phyloP scores from a whole-genome alignment of 1,284 basidiomycete species.

The Ustilago esculenta region DNA sequence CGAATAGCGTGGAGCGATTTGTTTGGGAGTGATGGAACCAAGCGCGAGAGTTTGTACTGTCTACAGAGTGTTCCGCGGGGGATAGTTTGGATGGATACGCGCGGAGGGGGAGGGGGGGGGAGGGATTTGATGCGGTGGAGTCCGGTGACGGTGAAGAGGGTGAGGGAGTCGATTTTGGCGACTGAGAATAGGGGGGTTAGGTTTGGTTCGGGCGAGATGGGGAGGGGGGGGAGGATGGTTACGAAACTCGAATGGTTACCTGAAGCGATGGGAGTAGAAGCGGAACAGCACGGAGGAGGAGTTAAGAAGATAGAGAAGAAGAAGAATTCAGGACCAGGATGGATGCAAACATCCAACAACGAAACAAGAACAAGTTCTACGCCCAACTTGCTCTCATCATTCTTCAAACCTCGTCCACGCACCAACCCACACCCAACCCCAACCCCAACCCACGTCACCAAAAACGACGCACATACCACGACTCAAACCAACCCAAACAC shows the following conservation, averaged over 20 bases:
- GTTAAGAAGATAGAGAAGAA: too few relatives aligned
- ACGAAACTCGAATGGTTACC: slow-evolving; percentile 37
- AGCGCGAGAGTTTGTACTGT: slow-evolving; percentile 29
- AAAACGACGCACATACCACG: too few relatives aligned
- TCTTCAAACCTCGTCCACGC: slow-evolving; percentile 44
- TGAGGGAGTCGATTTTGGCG: slow-evolving; percentile 14
- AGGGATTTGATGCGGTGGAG: slow-evolving; percentile 13
- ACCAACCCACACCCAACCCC: too few relatives aligned
- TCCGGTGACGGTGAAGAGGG: slow-evolving; percentile 15
- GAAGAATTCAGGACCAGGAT: slow-evolving; percentile 33
- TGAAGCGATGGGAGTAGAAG: too few relatives aligned
- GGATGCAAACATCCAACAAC: slow-evolving; percentile 36
- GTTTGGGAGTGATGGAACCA: slow-evolving; percentile 37
- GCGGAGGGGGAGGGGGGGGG: too few relatives aligned
- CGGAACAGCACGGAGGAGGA: too few relatives aligned
- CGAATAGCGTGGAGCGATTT: slow-evolving; percentile 34
- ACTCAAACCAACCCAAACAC: too few relatives aligned
- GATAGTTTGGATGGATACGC: too few relatives aligned
- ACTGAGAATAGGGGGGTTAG: slow-evolving; percentile 33
- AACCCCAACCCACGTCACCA: too few relatives aligned
- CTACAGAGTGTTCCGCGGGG: too few relatives aligned
- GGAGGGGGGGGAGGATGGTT: slow-evolving; percentile 14
- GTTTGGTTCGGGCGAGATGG: slow-evolving; percentile 18
- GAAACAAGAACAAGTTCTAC: slow-evolving; percentile 24
- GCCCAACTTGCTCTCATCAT: slow-evolving; percentile 29